Conservation (phyloP, 2,329 filamentous ascomycete genomes). For the Ceratocystis colombiana region DNA sequence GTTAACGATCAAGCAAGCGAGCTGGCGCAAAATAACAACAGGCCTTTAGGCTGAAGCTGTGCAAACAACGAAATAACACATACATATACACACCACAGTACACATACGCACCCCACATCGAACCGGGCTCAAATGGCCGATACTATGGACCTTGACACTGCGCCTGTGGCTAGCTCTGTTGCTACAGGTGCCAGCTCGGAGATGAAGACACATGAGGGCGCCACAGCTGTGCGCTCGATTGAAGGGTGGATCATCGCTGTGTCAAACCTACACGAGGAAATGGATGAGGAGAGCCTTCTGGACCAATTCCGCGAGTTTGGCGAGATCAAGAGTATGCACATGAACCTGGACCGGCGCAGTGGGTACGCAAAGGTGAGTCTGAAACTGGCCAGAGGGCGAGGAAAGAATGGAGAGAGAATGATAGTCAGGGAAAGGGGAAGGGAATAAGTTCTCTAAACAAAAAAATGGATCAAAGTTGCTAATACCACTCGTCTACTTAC, state of each 20-base stretch:
- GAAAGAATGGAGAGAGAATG: background rate
- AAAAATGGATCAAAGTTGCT: background rate
- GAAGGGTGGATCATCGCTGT: constrained; percentile 84
- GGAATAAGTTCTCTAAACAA: background rate
- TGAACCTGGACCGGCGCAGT: constrained; percentile 72
- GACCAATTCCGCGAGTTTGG: constrained; percentile 76
- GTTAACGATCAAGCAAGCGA: no score
- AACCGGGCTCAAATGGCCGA: constrained; percentile 38
- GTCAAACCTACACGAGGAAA: constrained; percentile 80
- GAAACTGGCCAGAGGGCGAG: background rate
- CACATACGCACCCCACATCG: no score
- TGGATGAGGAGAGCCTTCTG: constrained; percentile 70
- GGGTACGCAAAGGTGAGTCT: constrained; percentile 69
- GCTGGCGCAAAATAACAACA: no score
- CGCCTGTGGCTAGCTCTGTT: constrained; percentile 27
- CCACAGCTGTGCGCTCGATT: constrained; percentile 73
- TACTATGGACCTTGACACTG: constrained; percentile 49
- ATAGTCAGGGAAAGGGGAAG: background rate
- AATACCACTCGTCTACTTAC: background rate
- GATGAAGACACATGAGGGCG: constrained; percentile 62
- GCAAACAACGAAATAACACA: background rate
- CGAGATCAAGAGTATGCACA: constrained; percentile 76
- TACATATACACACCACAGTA: constrained; percentile 15
- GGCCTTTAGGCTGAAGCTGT: no score
- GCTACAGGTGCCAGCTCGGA: constrained; percentile 39